These are phyloP conservation scores for Nannizziopsis barbatae DNA, from an alignment of 2,329 filamentous ascomycete genomes.

Conservation along the genomic window DNA sequence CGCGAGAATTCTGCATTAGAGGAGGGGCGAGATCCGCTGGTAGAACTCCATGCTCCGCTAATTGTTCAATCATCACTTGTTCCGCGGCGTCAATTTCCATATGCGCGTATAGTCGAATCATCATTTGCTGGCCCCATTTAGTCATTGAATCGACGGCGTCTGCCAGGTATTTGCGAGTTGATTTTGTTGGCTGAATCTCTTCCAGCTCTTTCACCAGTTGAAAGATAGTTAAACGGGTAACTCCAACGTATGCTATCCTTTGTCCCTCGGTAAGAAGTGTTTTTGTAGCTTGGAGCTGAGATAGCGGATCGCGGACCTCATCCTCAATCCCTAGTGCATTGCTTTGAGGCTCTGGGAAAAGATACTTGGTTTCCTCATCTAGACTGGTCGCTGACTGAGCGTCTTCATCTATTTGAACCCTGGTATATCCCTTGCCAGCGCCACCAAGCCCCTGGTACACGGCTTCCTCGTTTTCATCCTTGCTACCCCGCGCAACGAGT, in stretches of 20 bases:
- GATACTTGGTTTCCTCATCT: constrained; percentile 92
- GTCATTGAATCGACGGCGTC: constrained; percentile 65
- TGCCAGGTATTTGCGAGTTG: constrained; percentile 59
- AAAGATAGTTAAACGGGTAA: constrained; percentile 70
- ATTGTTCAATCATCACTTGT: constrained; percentile 97
- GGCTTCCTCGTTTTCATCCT: constrained; percentile 57
- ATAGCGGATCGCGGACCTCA: constrained; percentile 70
- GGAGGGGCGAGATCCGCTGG: constrained; percentile 72
- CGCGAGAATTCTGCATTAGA: constrained; percentile 81
- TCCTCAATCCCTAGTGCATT: constrained; percentile 56
- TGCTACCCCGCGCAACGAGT: constrained; percentile 69
- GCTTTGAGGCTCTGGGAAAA: constrained; percentile 65
- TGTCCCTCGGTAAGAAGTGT: constrained; percentile 90
- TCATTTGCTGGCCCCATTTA: constrained; percentile 98
- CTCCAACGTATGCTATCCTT: constrained; percentile 87
- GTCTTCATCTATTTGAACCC: constrained; percentile 91
- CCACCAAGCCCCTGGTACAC: constrained; percentile 71
- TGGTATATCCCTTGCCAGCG: constrained; percentile 87
- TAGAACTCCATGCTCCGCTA: constrained; percentile 82
- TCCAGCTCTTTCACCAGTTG: constrained; percentile 63
- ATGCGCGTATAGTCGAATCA: constrained; percentile 84
- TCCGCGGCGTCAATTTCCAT: constrained; percentile 88
- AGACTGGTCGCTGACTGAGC: constrained; percentile 87
- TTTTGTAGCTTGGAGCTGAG: constrained; percentile 92
- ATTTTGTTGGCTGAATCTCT: constrained; percentile 48